These are phyloP conservation scores for Trametes hirsuta DNA, from an alignment of 1,284 basidiomycete genomes.

Conservation along the genomic window DNA sequence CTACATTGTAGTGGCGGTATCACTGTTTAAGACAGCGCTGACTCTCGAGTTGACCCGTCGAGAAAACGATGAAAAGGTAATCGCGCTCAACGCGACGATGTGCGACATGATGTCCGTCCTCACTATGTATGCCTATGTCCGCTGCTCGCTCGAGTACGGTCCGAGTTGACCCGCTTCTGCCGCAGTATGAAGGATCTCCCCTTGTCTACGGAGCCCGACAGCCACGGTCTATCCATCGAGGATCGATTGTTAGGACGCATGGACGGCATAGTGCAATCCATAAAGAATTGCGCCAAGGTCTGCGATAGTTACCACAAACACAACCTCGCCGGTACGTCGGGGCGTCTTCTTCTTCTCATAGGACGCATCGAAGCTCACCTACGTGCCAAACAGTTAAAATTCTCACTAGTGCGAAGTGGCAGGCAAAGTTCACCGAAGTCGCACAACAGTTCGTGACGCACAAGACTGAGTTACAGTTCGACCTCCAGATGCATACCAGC, in stretches of 20 bases:
- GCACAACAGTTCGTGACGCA: conserved; percentile 9
- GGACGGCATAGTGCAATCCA: conserved; percentile 27
- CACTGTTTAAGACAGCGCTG: conserved; percentile 44
- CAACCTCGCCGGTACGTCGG: conserved; percentile 25
- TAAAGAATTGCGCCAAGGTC: conserved; percentile 30
- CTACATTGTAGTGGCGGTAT: conserved; percentile 37
- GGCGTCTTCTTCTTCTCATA: too few species aligned
- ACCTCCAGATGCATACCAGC: conserved; percentile 9
- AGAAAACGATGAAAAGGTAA: conserved; percentile 46
- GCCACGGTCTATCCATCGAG: conserved; percentile 23
- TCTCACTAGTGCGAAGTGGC: conserved; percentile 14
- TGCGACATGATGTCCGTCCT: conserved; percentile 46
- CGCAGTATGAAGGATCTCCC: conserved; percentile 23
- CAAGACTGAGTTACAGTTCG: conserved; percentile 6
- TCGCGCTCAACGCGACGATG: conserved; percentile 43
- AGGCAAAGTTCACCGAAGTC: conserved; percentile 11
- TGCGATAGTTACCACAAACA: conserved; percentile 37
- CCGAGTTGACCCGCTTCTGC: not conserved
- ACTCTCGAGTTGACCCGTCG: conserved; percentile 42
- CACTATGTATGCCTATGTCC: conserved; percentile 36
- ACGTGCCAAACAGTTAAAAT: conserved; percentile 4
- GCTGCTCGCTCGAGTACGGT: not conserved
- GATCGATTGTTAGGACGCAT: conserved; percentile 24
- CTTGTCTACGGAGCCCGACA: conserved; percentile 2
- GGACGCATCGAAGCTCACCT: not conserved